Evolutionary conservation across 2,329 filamentous ascomycete species (phyloP).

Genomic region (Colletotrichum chlorophyti): DNA sequence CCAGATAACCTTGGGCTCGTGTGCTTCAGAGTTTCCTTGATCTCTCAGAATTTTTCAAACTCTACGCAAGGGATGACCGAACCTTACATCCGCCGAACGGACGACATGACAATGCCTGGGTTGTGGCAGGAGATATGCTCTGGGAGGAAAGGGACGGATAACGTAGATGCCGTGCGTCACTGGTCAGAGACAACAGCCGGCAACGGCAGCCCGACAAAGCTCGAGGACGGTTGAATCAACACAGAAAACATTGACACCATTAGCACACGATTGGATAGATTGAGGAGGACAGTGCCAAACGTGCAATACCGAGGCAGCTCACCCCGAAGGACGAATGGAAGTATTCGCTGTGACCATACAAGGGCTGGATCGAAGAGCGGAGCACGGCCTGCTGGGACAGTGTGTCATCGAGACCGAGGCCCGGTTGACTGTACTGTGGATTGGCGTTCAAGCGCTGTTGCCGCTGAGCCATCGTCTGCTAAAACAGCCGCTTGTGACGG

Average conservation of each 20-base stretch:
- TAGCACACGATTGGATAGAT: too few relatives aligned
- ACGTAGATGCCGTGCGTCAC: not conserved
- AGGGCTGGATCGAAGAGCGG: slow-evolving; percentile 18
- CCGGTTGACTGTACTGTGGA: not conserved
- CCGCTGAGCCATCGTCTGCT: slow-evolving; percentile 8
- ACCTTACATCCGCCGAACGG: slow-evolving; percentile 11
- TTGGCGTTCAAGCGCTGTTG: slow-evolving; percentile 18
- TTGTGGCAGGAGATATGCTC: too few relatives aligned
- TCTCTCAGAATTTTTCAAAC: too few relatives aligned
- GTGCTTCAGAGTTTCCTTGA: not conserved
- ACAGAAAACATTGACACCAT: slow-evolving; percentile 18
- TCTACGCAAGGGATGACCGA: not conserved
- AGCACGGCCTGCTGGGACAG: slow-evolving; percentile 19
- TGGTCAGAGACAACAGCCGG: not conserved
- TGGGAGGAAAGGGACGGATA: not conserved
- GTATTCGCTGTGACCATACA: too few relatives aligned
- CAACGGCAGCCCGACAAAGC: not conserved
- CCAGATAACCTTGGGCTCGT: not conserved
- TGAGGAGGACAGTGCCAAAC: too few relatives aligned
- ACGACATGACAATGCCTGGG: slow-evolving; percentile 20
- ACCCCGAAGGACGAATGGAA: slow-evolving; percentile 18
- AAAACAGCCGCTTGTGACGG: slow-evolving; percentile 10
- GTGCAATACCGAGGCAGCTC: not conserved
- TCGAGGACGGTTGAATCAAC: slow-evolving; percentile 6
- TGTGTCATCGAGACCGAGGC: slow-evolving; percentile 10